Conservation (phyloP, 2,329 filamentous ascomycete genomes). For the Pseudogymnoascus sp. region DNA sequence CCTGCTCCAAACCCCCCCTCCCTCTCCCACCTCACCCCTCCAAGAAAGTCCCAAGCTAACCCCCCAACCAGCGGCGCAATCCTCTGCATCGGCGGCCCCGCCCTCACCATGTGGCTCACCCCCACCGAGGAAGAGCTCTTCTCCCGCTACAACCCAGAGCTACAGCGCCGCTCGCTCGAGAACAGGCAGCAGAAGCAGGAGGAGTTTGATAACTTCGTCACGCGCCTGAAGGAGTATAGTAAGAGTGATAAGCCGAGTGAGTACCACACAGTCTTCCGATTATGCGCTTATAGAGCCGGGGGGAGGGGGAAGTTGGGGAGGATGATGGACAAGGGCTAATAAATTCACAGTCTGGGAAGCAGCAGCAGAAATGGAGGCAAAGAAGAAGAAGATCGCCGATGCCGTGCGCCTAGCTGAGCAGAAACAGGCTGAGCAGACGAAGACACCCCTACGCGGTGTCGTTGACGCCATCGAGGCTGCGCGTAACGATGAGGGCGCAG, state of each 20-base stretch:
- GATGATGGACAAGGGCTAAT: slow-evolving; percentile 1
- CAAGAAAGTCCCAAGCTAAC: slow-evolving; percentile 19
- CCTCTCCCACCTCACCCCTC: slow-evolving; percentile 2
- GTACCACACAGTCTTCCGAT: slow-evolving; percentile 27
- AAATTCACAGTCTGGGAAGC: slow-evolving; percentile 35
- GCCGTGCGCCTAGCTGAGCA: not conserved
- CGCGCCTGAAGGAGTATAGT: slow-evolving; percentile 74
- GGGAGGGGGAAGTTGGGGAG: not conserved
- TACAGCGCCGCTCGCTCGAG: slow-evolving; percentile 83
- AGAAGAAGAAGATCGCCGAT: slow-evolving; percentile 24
- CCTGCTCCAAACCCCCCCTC: not conserved
- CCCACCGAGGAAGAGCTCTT: slow-evolving; percentile 91
- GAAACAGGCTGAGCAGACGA: not conserved
- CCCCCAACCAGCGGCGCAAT: slow-evolving; percentile 49
- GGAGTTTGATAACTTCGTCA: slow-evolving; percentile 85
- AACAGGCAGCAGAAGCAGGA: slow-evolving; percentile 64
- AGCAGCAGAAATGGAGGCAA: slow-evolving; percentile 32
- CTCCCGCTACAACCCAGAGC: slow-evolving; percentile 84
- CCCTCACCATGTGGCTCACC: slow-evolving; percentile 67
- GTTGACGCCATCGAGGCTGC: not conserved
- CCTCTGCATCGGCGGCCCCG: slow-evolving; percentile 75
- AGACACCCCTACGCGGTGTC: not conserved
- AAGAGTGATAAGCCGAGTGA: slow-evolving; percentile 87
- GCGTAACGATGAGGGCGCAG: not conserved
- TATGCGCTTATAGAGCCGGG: not conserved